Evolutionary conservation across 495 filamentous ascomycete genomes (phyloP), one percentile per base, ranked within the genome.

Genomic region (Neohortaea acidophila): DNA sequence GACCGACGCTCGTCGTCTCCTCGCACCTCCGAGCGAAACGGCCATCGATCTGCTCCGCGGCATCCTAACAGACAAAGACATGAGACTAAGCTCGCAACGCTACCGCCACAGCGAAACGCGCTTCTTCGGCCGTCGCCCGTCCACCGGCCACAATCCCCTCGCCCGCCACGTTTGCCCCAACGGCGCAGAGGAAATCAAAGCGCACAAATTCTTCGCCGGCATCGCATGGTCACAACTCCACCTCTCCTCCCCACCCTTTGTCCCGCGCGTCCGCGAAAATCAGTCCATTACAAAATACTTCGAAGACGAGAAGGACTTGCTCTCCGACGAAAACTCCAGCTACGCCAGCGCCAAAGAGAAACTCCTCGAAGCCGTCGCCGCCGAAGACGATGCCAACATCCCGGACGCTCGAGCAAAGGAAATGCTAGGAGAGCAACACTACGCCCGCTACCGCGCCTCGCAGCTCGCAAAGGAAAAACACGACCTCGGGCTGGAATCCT

Each of bases 201-300:
- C 40, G 11, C 62, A 65, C 45, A 51, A 47, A 1, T 65, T 61
- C 51, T 65, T 65, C 50, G 38, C 37, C 19, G 53, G 55, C 31
- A 53, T 62, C 21, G 43, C 51, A 8, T 65, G 61, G 61, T 31
- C 44, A 4, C 50, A 44, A 19, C 36, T 64, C 15, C 82, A 86
- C 50, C 51, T 69, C 12, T 64, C 69, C 35, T 56, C 63, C 23
- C 84, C 87, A 9, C 87, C 85, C 3, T 79, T 82, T 44, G 63
- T 91, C 4, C 87, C 87, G 2, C 59, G 66, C 26, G 74, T 92
- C 21, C 66, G 62, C 22, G 61, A 66, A 18, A 65, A 69, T 49
- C 84, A 87, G 41, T 37, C 43, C 22, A 84, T 94, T 46, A 93
- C 84, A 10, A 77, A 80, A 40, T 94, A 92, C 54, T 93, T 93